Percentiles rank a stretch among this genome's conserved stretches.
Evolutionary conservation across 768 basidiomycete genomes (phyloP).

Genomic region (Polyporus arcularius): DNA sequence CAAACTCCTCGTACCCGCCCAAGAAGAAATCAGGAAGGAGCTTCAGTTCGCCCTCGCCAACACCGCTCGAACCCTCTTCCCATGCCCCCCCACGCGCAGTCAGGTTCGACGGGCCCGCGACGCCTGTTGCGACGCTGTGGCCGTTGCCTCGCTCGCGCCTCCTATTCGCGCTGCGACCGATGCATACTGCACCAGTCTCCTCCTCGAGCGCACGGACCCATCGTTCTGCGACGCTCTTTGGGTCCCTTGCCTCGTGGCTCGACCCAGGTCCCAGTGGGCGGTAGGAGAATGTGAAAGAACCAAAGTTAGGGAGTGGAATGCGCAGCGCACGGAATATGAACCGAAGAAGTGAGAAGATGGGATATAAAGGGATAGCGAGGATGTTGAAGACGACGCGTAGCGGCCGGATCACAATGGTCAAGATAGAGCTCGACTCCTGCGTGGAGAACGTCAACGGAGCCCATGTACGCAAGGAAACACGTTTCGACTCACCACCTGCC

Average conservation of each 20-base stretch:
- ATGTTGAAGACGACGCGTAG: conserved; percentile 48
- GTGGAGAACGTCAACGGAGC: not conserved
- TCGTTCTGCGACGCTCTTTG: conserved; percentile 56
- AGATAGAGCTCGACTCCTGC: conserved; percentile 18
- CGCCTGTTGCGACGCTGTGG: conserved; percentile 31
- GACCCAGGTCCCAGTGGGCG: conserved; percentile 33
- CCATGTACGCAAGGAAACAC: not conserved
- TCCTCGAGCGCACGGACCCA: conserved; percentile 85
- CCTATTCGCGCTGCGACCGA: conserved; percentile 25
- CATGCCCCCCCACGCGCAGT: conserved; percentile 36
- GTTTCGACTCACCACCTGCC: conserved; percentile 14
- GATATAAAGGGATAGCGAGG: conserved; percentile 58
- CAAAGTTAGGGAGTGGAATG: conserved; percentile 55
- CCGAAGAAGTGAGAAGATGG: conserved; percentile 60
- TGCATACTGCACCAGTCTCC: conserved; percentile 74
- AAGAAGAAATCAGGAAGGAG: conserved; percentile 79
- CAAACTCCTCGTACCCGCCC: conserved; percentile 79
- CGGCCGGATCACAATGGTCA: conserved; percentile 23
- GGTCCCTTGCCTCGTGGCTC: conserved; percentile 18
- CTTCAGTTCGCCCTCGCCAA: conserved; percentile 40
- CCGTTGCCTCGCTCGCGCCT: conserved; percentile 3
- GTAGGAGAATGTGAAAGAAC: conserved; percentile 48
- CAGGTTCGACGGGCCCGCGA: conserved; percentile 45
- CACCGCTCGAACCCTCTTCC: conserved; percentile 21
- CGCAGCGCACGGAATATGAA: conserved; percentile 69